phyloP scores from a whole-genome alignment of 345 rosid genomes.

The Arabis hirsuta region DNA sequence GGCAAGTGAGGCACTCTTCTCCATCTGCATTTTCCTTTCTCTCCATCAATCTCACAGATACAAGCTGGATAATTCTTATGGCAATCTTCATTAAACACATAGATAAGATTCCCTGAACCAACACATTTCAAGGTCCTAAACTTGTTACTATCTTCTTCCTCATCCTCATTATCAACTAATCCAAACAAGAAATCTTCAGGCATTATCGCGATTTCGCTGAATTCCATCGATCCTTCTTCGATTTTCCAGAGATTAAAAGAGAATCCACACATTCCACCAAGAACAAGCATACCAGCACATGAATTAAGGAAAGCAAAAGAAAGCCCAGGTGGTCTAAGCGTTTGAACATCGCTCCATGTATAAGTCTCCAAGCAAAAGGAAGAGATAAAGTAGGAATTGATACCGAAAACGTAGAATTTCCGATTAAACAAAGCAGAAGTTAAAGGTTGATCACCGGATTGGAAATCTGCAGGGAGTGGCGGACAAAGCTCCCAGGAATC shows the following conservation, averaged over 20 bases:
- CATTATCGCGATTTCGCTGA: conserved; percentile 74
- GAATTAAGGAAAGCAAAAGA: conserved; percentile 65
- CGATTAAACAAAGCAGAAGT: conserved; percentile 62
- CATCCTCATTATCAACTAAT: conserved; percentile 67
- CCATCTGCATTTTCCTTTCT: conserved; percentile 59
- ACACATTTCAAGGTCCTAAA: conserved; percentile 83
- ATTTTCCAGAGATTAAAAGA: conserved; percentile 76
- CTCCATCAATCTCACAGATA: conserved; percentile 61
- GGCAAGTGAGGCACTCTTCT: conserved; percentile 75
- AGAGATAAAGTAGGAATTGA: conserved; percentile 59
- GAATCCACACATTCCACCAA: conserved; percentile 75
- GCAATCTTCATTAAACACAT: conserved; percentile 79
- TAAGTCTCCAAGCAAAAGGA: conserved; percentile 59
- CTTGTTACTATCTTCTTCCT: conserved; percentile 59
- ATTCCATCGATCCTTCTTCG: conserved; percentile 62
- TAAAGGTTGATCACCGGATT: conserved; percentile 59
- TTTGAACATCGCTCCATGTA: conserved; percentile 71
- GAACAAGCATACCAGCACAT: conserved; percentile 60
- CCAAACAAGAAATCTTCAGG: conserved; percentile 61
- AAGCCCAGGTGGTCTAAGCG: conserved; percentile 78
- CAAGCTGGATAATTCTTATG: conserved; percentile 91
- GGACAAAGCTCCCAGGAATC: conserved; percentile 76
- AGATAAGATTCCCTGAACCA: conserved; percentile 72
- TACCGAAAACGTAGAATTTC: conserved; percentile 70
- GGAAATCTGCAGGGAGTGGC: conserved; percentile 76